These are phyloP conservation scores for Discostella pseudostelligera DNA, from an alignment of 108 stramenopile species.

Conservation along the genomic window DNA sequence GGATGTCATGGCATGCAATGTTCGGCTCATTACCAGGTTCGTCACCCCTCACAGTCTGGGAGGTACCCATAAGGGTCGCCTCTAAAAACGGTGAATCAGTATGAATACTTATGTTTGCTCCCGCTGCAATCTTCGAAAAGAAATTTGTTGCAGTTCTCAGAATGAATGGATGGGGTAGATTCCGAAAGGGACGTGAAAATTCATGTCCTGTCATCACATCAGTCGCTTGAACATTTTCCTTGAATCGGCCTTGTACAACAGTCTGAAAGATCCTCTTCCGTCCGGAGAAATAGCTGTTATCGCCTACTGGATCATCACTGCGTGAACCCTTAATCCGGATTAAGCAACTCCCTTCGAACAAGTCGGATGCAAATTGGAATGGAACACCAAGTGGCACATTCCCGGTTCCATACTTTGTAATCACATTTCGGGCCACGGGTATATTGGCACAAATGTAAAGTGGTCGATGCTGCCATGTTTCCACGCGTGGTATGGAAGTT, in stretches of 20 bases:
- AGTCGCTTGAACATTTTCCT: slow-evolving; percentile 46
- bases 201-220: slow-evolving; percentile 61
- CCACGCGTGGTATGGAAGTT: slow-evolving; percentile 27
- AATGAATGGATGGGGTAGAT: slow-evolving; percentile 49
- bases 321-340: slow-evolving; percentile 45
- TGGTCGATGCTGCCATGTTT: slow-evolving; percentile 49
- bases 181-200: slow-evolving; percentile 48
- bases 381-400: slow-evolving; percentile 35
- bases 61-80: slow-evolving; percentile 33
- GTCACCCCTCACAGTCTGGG: slow-evolving; percentile 45
- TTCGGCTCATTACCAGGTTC: slow-evolving; percentile 49
- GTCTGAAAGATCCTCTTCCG: slow-evolving; percentile 56
- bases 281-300: slow-evolving; percentile 55
- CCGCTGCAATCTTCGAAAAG: slow-evolving; percentile 38
- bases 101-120: slow-evolving; percentile 33
- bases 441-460: slow-evolving; percentile 46
- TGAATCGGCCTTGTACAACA: slow-evolving; percentile 66
- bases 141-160: slow-evolving; percentile 41
- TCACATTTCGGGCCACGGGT: slow-evolving; percentile 24
- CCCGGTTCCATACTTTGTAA: slow-evolving; percentile 22
- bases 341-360: slow-evolving; percentile 58
- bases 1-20: slow-evolving; percentile 29
- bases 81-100: slow-evolving; percentile 35
- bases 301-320: slow-evolving; percentile 36
- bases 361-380: slow-evolving; percentile 50